Conservation (phyloP, 495 filamentous ascomycete species). For the Penicillium mononematosum region DNA sequence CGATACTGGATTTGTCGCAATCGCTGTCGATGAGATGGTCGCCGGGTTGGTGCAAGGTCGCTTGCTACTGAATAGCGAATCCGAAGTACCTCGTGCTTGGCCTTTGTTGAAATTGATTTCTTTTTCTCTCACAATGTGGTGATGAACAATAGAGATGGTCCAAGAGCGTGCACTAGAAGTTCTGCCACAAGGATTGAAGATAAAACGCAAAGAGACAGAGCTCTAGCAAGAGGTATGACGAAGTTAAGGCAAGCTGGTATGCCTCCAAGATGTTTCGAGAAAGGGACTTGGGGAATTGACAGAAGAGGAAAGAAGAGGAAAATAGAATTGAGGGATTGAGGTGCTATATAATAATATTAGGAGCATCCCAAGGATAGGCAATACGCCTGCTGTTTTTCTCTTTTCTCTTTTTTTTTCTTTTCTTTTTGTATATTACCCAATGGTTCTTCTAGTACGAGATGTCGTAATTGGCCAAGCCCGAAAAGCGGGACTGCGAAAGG, state of each 20-base stretch:
- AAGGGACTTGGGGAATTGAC: not conserved
- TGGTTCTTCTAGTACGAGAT: not conserved
- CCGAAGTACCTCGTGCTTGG: constrained; percentile 9
- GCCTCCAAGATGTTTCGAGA: constrained; percentile 9
- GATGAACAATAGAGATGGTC: not conserved
- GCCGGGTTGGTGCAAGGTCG: not conserved
- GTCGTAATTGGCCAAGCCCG: not conserved
- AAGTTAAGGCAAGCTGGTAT: constrained; percentile 16
- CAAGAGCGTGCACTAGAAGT: not conserved
- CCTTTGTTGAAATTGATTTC: constrained; percentile 14
- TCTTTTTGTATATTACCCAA: not conserved
- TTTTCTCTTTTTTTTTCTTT: constrained; percentile 1
- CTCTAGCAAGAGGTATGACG: not conserved
- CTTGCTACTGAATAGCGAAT: constrained; percentile 22
- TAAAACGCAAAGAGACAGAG: not conserved
- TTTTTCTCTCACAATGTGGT: constrained; percentile 11
- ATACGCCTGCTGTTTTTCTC: constrained; percentile 6
- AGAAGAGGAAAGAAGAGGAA: constrained; percentile 9
- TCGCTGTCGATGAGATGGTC: not conserved
- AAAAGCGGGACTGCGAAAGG: constrained; percentile 3
- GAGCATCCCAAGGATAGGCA: not conserved
- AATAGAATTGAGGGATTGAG: constrained; percentile 9
- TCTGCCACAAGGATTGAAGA: not conserved
- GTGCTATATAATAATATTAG: constrained; percentile 25
- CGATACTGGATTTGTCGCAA: constrained; percentile 2